phyloP scores from a whole-genome alignment of 345 rosid genomes.

The Hibiscus syriacus region DNA sequence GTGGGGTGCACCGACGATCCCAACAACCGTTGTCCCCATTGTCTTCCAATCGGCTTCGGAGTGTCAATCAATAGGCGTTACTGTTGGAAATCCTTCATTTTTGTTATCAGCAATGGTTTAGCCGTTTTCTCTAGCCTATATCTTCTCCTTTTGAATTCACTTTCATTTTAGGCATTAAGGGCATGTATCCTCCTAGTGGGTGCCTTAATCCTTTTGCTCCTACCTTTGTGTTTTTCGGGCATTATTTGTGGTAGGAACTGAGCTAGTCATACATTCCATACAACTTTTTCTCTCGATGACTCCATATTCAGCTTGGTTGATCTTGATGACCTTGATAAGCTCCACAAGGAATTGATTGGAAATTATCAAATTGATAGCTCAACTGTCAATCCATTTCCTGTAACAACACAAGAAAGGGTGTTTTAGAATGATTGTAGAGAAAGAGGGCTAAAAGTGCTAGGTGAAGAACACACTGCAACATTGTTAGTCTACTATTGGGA shows the following conservation, averaged over 20 bases:
- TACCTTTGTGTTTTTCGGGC: conserved; percentile 61
- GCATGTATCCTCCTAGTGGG: conserved; percentile 50
- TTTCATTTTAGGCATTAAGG: conserved; percentile 21
- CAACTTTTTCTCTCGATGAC: conserved; percentile 14
- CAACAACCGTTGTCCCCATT: conserved; percentile 48
- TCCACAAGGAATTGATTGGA: conserved; percentile 35
- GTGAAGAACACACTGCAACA: conserved; percentile 62
- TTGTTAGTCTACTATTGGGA: conserved; percentile 48
- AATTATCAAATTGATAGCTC: conserved; percentile 9
- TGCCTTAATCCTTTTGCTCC: conserved; percentile 39
- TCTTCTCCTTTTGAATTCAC: conserved; percentile 48
- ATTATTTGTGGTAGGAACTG: conserved; percentile 45
- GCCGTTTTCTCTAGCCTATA: conserved; percentile 66
- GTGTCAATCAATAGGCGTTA: conserved; percentile 21
- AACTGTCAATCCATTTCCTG: neutral
- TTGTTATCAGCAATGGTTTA: conserved; percentile 39
- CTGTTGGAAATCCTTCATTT: conserved; percentile 36
- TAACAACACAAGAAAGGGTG: conserved; percentile 14
- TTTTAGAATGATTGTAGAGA: conserved; percentile 27
- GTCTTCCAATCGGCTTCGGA: conserved; percentile 40
- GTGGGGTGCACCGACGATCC: too few species aligned
- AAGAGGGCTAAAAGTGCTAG: conserved; percentile 43
- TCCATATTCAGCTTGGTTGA: conserved; percentile 39
- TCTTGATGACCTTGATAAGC: conserved; percentile 38
- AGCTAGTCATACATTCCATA: conserved; percentile 19